Evolutionary conservation across 2,329 filamentous ascomycete species (phyloP).

Genomic region (Rhinocladiella similis): DNA sequence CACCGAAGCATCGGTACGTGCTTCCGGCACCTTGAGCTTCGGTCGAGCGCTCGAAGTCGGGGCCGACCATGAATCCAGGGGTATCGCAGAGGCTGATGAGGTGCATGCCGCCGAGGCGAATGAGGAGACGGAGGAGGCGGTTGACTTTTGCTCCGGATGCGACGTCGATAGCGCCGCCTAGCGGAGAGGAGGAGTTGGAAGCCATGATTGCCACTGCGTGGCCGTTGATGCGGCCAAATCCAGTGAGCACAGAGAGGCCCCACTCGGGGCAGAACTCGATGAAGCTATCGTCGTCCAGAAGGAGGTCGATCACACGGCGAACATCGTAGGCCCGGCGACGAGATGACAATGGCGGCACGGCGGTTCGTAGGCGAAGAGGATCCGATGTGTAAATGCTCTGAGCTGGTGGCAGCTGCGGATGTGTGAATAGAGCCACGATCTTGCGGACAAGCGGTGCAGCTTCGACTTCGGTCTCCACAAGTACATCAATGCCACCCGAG

Average conservation of each 20-base stretch:
- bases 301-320: slow-evolving; percentile 21
- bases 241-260: slow-evolving; percentile 24
- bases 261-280: slow-evolving; percentile 24
- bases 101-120: slow-evolving; percentile 23
- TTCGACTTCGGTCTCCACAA: slow-evolving; percentile 25
- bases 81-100: slow-evolving; percentile 25
- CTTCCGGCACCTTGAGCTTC: slow-evolving; percentile 24
- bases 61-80: slow-evolving; percentile 24
- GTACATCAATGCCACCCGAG: slow-evolving; percentile 24
- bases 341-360: slow-evolving; percentile 20
- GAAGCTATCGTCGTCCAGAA: slow-evolving; percentile 23
- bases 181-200: slow-evolving; percentile 21
- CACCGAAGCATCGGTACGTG: slow-evolving; percentile 24
- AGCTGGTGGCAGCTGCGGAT: slow-evolving; percentile 19
- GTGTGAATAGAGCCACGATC: slow-evolving; percentile 22
- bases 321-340: slow-evolving; percentile 24
- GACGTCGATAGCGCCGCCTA: slow-evolving; percentile 22
- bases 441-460: slow-evolving; percentile 23
- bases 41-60: slow-evolving; percentile 21
- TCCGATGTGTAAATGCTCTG: slow-evolving; percentile 23
- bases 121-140: slow-evolving; percentile 22
- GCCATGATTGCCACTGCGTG: slow-evolving; percentile 22
- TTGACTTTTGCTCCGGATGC: slow-evolving; percentile 24
- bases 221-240: slow-evolving; percentile 24
- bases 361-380: slow-evolving; percentile 23